Evolutionary conservation across 331 rosid genomes (phyloP).

Genomic region (Prunus yedoensis): DNA sequence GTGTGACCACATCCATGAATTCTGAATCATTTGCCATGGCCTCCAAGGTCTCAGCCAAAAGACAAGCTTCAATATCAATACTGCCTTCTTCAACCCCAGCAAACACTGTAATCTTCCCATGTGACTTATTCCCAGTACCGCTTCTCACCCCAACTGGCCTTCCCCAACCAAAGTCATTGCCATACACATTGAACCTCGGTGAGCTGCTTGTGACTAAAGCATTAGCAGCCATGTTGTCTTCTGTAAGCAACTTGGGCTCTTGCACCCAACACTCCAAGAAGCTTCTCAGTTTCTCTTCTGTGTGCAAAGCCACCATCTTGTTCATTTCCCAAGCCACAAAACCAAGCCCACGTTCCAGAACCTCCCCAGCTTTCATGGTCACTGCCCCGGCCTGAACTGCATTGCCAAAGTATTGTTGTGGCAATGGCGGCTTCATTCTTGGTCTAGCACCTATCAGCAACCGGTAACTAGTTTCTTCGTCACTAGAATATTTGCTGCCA

Average conservation of each 20-base stretch:
- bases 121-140: constrained; percentile 7
- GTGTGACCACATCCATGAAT: constrained; percentile 7
- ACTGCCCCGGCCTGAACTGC: constrained; percentile 13
- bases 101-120: constrained; percentile 13
- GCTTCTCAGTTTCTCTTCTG: not conserved
- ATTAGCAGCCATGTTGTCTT: not conserved
- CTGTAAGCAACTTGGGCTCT: constrained; percentile 5
- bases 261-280: constrained; percentile 11
- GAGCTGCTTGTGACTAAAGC: constrained; percentile 7
- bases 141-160: constrained; percentile 8
- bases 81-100: constrained; percentile 29
- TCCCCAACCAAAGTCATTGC: constrained; percentile 19
- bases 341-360: constrained; percentile 1
- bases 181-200: constrained; percentile 1
- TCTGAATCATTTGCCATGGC: constrained; percentile 13
- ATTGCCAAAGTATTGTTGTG: constrained; percentile 20
- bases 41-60: constrained; percentile 1
- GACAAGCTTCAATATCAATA: constrained; percentile 23
- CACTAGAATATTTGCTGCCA: not conserved
- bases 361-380: not conserved
- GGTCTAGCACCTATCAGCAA: constrained; percentile 6
- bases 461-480: not conserved
- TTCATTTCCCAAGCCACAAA: constrained; percentile 3
- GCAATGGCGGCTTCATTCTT: constrained; percentile 17
- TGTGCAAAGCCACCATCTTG: constrained; percentile 7